A percentile compares a stretch with the other conserved stretches of the same genome.
Evolutionary conservation across 1,139 yeast genomes (phyloP).

Genomic region (Debaryomyces subglobosus): DNA sequence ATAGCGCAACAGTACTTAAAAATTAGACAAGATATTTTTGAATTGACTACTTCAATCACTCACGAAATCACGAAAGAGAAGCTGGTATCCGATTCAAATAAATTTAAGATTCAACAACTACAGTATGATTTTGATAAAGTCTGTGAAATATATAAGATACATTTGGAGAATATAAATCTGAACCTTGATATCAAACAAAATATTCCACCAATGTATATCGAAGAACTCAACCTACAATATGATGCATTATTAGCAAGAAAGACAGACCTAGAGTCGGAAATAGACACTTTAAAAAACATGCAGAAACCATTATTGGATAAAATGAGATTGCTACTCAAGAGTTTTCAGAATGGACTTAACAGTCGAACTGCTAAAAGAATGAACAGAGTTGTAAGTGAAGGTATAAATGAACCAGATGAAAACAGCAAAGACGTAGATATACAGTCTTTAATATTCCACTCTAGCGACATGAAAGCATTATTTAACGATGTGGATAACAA

Average conservation of each 20-base stretch:
- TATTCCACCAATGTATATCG: conserved; percentile 22
- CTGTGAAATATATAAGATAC: conserved; percentile 28
- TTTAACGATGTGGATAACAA: conserved; percentile 22
- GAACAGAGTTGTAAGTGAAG: conserved; percentile 13
- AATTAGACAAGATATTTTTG: conserved; percentile 38
- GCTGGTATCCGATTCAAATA: conserved; percentile 12
- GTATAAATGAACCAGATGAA: conserved; percentile 9
- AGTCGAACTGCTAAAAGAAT: conserved; percentile 17
- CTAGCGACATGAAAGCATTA: conserved; percentile 23
- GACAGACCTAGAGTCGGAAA: conserved; percentile 22
- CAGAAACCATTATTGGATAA: conserved; percentile 43
- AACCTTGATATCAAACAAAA: conserved; percentile 22
- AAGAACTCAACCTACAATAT: conserved; percentile 25
- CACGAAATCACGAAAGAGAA: conserved; percentile 18
- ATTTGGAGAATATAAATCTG: conserved; percentile 27
- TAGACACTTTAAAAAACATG: conserved; percentile 30
- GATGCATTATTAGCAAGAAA: conserved; percentile 23
- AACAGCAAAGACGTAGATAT: conserved; percentile 20
- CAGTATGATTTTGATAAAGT: conserved; percentile 32
- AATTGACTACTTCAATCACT: conserved; percentile 18
- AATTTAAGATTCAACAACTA: conserved; percentile 23
- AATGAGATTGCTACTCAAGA: conserved; percentile 30
- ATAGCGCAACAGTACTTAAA: conserved; percentile 34
- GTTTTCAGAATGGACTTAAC: conserved; percentile 26
- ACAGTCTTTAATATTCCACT: conserved; percentile 23